Base-by-base conservation (phyloP, 1,284 basidiomycete species). In the Vanrija sp. region DNA sequence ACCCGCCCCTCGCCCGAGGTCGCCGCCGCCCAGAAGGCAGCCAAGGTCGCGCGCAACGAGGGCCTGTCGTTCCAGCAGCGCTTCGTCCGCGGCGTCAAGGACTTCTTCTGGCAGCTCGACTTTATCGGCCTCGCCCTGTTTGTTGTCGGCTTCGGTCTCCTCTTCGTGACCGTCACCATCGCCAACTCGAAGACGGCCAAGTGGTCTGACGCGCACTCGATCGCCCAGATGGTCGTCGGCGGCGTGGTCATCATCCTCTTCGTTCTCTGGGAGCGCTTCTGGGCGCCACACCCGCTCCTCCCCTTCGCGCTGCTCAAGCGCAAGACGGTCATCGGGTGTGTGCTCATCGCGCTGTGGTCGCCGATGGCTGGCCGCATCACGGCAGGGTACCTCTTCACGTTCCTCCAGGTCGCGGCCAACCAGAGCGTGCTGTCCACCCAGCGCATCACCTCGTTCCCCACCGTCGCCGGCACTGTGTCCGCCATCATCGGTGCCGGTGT, bases 361-460 rank as follows among this genome's bases (percentile, higher is more conserved):
- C 31, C 31, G 12, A 31, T 31, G 31, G 31, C 12, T 14, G 31
- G 31, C 31, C 31, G 61, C 39, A 67, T 70, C 46, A 62, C 68
- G 16, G 25, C 49, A 38, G 65, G 53, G 53, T 68, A 75, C 53
- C 65, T 75, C 19, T 71, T 67, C 23, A 65, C 78, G 24, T 47
- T 74, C 22, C 67, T 68, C 43, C 67, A 68, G 7, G 54, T 78
- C 16, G 56, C 63, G 20, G 69, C 75, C 45, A 73, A 38, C 73
- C 25, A 58, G 62, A 68, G 69, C 15, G 60, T 75, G 49, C 57
- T 62, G 6, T 61, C 47, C 65, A 74, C 53, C 62, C 67, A 37
- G n/a, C 70, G 75, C 53, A 65, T 78, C 49, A 78, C 77, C 66
- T 73, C 72, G 16, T 78, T 78, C 61, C 76, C 72, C 59, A 71